Evolutionary conservation across 192 early-diverging fungal species (phyloP).

Genomic region (Haplosporangium gracile): DNA sequence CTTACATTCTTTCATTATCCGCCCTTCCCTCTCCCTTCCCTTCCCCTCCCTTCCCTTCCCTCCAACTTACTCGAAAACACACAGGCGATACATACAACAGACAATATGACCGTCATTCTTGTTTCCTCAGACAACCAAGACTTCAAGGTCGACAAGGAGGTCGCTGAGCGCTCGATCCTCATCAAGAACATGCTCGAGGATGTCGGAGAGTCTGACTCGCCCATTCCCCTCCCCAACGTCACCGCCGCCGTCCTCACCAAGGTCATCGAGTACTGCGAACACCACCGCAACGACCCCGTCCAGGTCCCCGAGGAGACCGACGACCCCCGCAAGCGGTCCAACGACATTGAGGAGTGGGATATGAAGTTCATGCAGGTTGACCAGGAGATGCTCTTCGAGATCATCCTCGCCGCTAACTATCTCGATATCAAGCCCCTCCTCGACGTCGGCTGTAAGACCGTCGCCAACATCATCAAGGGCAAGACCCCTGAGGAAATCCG

Average conservation of each 20-base stretch:
- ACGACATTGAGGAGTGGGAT: slow-evolving; percentile 87
- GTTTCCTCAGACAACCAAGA: slow-evolving; percentile 73
- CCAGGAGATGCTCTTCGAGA: slow-evolving; percentile 84
- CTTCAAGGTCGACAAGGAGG: slow-evolving; percentile 73
- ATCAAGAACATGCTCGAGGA: slow-evolving; percentile 89
- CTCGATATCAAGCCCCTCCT: slow-evolving; percentile 80
- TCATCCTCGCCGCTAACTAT: slow-evolving; percentile 92
- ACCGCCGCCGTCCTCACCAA: slow-evolving; percentile 78
- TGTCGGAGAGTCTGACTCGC: slow-evolving; percentile 72
- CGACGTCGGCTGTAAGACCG: slow-evolving; percentile 83
- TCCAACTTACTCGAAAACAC: neutral
- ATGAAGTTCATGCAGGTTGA: slow-evolving; percentile 84
- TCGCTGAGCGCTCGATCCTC: slow-evolving; percentile 80
- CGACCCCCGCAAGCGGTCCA: slow-evolving; percentile 71
- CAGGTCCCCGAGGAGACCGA: slow-evolving; percentile 63
- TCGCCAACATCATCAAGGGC: slow-evolving; percentile 93
- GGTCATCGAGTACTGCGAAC: slow-evolving; percentile 88
- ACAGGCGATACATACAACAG: neutral
- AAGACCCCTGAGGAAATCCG: slow-evolving; percentile 92
- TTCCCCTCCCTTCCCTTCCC: neutral
- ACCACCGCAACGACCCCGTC: slow-evolving; percentile 81
- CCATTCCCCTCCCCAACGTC: slow-evolving; percentile 87
- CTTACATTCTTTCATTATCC: neutral
- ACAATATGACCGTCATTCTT: slow-evolving; percentile 63
- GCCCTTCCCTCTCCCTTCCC: neutral